Evolutionary conservation across 805 yeast species (phyloP).

Genomic region (Zygoascus tannicola): DNA sequence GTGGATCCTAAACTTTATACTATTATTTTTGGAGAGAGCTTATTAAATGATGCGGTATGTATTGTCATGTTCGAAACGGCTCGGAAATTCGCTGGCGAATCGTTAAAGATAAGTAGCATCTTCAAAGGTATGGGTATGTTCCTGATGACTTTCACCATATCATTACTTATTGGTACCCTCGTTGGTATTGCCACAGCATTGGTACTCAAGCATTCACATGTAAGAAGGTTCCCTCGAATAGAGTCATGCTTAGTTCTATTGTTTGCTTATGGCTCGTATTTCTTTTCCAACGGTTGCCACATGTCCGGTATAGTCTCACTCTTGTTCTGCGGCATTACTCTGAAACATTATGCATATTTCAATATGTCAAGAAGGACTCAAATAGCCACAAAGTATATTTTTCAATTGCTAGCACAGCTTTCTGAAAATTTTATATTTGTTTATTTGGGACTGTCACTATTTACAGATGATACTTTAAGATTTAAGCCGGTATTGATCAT

Average conservation of each 20-base stretch:
- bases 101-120: conserved; percentile 44
- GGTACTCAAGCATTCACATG: conserved; percentile 81
- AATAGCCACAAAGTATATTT: conserved; percentile 88
- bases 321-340: conserved; percentile 90
- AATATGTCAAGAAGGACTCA: conserved; percentile 97
- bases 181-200: conserved; percentile 86
- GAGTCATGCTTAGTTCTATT: conserved; percentile 88
- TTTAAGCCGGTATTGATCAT: conserved; percentile 90
- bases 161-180: conserved; percentile 79
- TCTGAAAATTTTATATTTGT: conserved; percentile 96
- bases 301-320: conserved; percentile 98
- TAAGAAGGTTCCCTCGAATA: conserved; percentile 91
- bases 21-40: conserved; percentile 92
- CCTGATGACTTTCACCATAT: conserved; percentile 84
- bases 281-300: conserved; percentile 97
- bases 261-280: conserved; percentile 91
- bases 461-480: conserved; percentile 92
- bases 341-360: conserved; percentile 93
- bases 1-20: conserved; percentile 97
- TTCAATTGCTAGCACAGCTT: conserved; percentile 87
- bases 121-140: conserved; percentile 93
- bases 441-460: conserved; percentile 84
- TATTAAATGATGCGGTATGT: conserved; percentile 93
- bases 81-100: conserved; percentile 86
- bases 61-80: conserved; percentile 99